phyloP scores from a whole-genome alignment of 1,284 basidiomycete genomes.

The Ganoderma boninense region DNA sequence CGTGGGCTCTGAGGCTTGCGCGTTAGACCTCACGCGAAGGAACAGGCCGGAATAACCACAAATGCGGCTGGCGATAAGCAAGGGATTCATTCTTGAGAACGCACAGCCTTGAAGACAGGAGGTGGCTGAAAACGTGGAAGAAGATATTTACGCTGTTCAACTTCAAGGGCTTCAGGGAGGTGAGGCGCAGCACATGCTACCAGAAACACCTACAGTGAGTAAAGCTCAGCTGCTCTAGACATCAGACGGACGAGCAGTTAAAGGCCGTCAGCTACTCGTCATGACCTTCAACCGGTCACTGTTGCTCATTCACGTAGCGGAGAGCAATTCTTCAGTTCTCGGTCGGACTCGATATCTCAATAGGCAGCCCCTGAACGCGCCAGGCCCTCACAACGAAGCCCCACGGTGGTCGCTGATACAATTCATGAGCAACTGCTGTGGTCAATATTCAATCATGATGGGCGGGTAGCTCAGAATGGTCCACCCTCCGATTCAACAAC shows the following conservation, averaged over 20 bases:
- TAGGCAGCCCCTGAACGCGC: neutral
- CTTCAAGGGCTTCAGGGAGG: too few relatives aligned
- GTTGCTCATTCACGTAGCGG: neutral
- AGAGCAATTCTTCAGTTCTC: neutral
- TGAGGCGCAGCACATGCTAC: too few relatives aligned
- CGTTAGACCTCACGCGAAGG: neutral
- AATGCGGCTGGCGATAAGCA: neutral
- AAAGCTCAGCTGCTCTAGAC: neutral
- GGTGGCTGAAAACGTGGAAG: neutral
- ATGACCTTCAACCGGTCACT: neutral
- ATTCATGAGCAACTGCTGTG: neutral
- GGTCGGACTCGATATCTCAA: neutral
- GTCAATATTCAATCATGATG: neutral
- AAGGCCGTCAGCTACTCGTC: neutral
- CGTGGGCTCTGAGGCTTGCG: neutral
- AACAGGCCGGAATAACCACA: neutral
- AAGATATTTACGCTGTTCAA: neutral
- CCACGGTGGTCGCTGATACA: neutral
- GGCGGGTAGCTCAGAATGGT: neutral
- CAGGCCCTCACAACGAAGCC: neutral
- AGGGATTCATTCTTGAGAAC: neutral
- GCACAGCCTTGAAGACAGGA: neutral
- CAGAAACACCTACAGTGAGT: neutral
- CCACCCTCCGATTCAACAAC: neutral
- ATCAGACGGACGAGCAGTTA: neutral